These are phyloP conservation scores for Aspergillus nanangensis DNA, from an alignment of 495 filamentous ascomycete species.

Conservation along the genomic window DNA sequence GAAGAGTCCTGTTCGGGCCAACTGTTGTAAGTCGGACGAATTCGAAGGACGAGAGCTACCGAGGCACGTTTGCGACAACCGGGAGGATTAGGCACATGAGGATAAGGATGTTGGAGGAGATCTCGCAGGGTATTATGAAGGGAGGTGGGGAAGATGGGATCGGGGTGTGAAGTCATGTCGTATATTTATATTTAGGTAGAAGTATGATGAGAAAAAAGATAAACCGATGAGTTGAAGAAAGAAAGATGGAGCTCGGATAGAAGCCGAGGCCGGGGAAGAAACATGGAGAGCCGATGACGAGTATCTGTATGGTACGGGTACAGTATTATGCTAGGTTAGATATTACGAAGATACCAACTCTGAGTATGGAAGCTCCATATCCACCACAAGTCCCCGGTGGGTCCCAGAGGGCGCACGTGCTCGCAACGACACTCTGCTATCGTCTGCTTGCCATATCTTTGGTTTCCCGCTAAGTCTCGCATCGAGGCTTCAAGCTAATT, in stretches of 20 bases:
- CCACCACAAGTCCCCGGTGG: too few relatives aligned
- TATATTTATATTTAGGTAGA: neutral
- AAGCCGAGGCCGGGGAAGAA: neutral
- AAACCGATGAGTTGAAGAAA: neutral
- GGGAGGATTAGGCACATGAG: constrained; percentile 59
- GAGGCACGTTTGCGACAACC: constrained; percentile 63
- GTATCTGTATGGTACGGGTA: neutral
- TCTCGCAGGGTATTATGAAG: constrained; percentile 46
- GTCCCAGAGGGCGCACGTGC: too few relatives aligned
- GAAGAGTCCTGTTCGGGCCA: constrained; percentile 37
- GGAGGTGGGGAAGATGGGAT: constrained; percentile 12
- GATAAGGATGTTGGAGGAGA: constrained; percentile 53
- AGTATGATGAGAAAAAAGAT: neutral
- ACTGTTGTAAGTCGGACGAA: constrained; percentile 57
- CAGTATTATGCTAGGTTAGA: too few relatives aligned
- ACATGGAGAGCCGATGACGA: neutral
- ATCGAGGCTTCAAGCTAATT: too few relatives aligned
- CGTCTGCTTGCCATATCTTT: too few relatives aligned
- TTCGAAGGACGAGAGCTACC: constrained; percentile 66
- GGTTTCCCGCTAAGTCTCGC: too few relatives aligned
- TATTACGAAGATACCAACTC: too few relatives aligned
- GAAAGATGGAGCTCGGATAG: too few relatives aligned
- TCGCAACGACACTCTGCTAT: too few relatives aligned
- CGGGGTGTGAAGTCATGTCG: constrained; percentile 1
- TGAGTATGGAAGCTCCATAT: too few relatives aligned